phyloP scores from a whole-genome alignment of 495 filamentous ascomycete genomes.

The Oleoguttula mirabilis region DNA sequence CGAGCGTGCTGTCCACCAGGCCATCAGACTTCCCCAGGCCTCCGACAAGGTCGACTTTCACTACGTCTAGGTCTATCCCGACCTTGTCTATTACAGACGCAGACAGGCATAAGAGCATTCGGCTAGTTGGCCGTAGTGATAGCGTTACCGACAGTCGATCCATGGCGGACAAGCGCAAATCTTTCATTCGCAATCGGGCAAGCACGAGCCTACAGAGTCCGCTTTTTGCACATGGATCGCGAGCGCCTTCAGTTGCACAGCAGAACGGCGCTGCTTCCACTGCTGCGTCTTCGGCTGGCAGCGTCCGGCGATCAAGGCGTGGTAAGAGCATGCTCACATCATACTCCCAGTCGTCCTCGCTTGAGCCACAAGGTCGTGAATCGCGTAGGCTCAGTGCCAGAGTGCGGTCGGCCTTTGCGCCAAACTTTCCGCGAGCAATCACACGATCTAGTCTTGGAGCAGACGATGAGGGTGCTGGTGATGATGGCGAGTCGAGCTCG shows the following conservation, averaged over 20 bases:
- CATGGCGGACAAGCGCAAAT: constrained; percentile 25
- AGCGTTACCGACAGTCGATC: constrained; percentile 22
- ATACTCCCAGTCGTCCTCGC: constrained; percentile 16
- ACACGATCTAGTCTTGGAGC: constrained; percentile 11
- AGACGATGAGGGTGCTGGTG: constrained; percentile 6
- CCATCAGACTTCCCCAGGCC: constrained; percentile 24
- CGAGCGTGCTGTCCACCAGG: constrained; percentile 23
- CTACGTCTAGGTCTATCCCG: constrained; percentile 6
- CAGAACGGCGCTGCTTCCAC: constrained; percentile 1
- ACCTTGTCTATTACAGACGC: constrained; percentile 14
- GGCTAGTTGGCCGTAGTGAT: constrained; percentile 21
- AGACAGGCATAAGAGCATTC: constrained; percentile 24
- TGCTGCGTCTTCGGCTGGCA: constrained; percentile 4
- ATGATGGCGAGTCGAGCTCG: constrained; percentile 4
- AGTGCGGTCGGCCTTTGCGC: constrained; percentile 12
- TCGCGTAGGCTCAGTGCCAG: constrained; percentile 7
- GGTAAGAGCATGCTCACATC: constrained; percentile 9
- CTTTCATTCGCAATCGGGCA: constrained; percentile 27
- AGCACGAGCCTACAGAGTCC: constrained; percentile 16
- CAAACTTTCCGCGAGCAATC: constrained; percentile 15
- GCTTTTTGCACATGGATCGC: constrained; percentile 15
- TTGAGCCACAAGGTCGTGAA: constrained; percentile 12
- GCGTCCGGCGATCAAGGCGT: constrained; percentile 4
- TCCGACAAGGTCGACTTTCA: constrained; percentile 4
- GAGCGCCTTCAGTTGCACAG: background rate